These are phyloP conservation scores for Alternaria sp. DNA, from an alignment of 2,329 filamentous ascomycete species.

Conservation along the genomic window DNA sequence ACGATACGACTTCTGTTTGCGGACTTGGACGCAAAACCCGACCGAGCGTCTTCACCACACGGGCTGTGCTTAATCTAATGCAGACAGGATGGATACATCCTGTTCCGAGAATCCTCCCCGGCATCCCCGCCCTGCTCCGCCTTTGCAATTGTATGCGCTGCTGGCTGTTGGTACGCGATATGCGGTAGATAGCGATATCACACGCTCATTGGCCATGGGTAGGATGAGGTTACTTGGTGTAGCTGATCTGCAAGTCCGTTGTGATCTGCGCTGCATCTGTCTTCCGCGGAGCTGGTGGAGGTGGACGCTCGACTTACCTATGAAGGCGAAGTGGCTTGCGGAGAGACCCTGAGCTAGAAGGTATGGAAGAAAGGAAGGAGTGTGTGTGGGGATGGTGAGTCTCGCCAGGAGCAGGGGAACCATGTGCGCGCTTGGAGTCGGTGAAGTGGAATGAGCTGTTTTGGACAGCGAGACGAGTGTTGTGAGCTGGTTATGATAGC, in stretches of 20 bases:
- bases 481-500: conserved; percentile 12
- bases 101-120: conserved; percentile 6
- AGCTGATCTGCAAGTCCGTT: conserved; percentile 17
- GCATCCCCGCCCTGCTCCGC: not conserved
- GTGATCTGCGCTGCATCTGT: conserved; percentile 18
- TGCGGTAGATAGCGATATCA: not conserved
- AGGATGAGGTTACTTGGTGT: conserved; percentile 1
- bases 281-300: conserved; percentile 14
- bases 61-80: not conserved
- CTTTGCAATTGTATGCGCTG: not conserved
- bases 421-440: conserved; percentile 2
- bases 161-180: not conserved
- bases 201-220: conserved; percentile 1
- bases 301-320: conserved; percentile 16
- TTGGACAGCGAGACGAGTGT: conserved; percentile 1
- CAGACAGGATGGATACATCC: conserved; percentile 9
- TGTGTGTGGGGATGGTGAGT: not conserved
- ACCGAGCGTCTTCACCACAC: conserved; percentile 3
- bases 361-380: conserved; percentile 7
- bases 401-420: not conserved
- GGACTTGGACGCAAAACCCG: not conserved
- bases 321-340: conserved; percentile 9
- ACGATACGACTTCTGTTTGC: not conserved
- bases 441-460: conserved; percentile 10
- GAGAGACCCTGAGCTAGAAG: conserved; percentile 19